Base-by-base conservation (phyloP, 306 rosid species). In the Senna siamea region DNA sequence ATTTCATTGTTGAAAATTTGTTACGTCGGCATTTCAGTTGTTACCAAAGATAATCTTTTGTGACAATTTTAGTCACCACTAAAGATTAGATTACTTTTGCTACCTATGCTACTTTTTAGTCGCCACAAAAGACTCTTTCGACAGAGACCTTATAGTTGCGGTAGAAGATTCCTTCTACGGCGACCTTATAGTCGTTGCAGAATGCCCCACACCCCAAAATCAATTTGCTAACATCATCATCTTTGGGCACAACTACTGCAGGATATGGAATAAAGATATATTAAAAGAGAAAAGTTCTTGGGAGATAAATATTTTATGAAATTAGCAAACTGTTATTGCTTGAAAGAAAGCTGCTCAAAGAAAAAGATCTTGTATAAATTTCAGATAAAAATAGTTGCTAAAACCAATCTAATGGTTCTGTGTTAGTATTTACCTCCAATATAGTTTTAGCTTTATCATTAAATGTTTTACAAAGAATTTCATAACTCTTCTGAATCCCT, bases 391-490 rank as follows among this genome's bases (percentile, higher is more conserved):
- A 17, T 32, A 7, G 18, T 12, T 35, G 41, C 44, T 44, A 38
- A 60, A 65, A 50, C 28, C 53, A 76, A 69, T 28, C 38, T 20
- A 19, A 47, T 6, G 4, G 44, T 53, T 53, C 34, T 50, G 6
- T 17, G 72, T 60, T n/a, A 23, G 79, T 48, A 76, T 20, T 57
- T 66, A 86, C 90, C 93, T 89, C 96, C 79, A 93, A 80, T 59
- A 78, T 69, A 51, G 84, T 80, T 81, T 83, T 88, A 40, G 91
- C 90, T 43, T 91, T 90, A 26, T 72, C 68, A 57, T 40, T 77
- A 56, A 91, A 91, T 66, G 91, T 68, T 72, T 79, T 93, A 86
- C 98, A 91, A 72, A 91, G 91, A 80, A 93, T 93, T 85, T 91
- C 97, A 76, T 93, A 93, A 70, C 89, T 88, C 77, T 70, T 85